Conservation (phyloP, 495 filamentous ascomycete genomes). For the Xylaria acuta region DNA sequence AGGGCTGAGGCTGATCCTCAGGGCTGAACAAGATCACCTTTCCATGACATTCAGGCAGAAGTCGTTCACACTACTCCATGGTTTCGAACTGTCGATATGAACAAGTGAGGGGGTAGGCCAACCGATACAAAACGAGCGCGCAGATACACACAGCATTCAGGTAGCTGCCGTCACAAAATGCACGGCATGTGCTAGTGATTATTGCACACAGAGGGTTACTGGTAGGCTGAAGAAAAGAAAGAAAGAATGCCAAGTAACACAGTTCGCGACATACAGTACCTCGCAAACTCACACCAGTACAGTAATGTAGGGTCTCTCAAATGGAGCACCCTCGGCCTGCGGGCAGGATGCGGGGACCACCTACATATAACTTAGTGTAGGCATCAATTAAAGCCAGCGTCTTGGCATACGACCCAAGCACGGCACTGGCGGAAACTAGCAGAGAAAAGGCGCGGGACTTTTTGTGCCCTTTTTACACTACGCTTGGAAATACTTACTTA, state of each 20-base stretch:
- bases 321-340: background rate
- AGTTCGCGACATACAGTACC: no score
- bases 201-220: background rate
- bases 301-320: no score
- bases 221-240: background rate
- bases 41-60: background rate
- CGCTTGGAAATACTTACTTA: background rate
- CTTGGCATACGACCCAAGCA: constrained; percentile 9
- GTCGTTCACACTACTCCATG: background rate
- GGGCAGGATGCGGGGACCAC: background rate
- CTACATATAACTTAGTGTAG: background rate
- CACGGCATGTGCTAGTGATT: background rate
- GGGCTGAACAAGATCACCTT: background rate
- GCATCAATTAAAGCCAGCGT: background rate
- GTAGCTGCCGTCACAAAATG: background rate
- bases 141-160: background rate
- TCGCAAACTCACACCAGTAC: no score
- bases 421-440: constrained; percentile 9
- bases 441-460: background rate
- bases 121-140: background rate
- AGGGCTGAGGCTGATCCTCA: constrained; percentile 10
- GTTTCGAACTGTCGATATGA: background rate
- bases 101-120: background rate
- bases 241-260: background rate
- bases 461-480: background rate